Percentiles rank a stretch among this genome's conserved stretches.
Conservation (phyloP, 2,329 filamentous ascomycete genomes). For the Metarhizium guizhouense region DNA sequence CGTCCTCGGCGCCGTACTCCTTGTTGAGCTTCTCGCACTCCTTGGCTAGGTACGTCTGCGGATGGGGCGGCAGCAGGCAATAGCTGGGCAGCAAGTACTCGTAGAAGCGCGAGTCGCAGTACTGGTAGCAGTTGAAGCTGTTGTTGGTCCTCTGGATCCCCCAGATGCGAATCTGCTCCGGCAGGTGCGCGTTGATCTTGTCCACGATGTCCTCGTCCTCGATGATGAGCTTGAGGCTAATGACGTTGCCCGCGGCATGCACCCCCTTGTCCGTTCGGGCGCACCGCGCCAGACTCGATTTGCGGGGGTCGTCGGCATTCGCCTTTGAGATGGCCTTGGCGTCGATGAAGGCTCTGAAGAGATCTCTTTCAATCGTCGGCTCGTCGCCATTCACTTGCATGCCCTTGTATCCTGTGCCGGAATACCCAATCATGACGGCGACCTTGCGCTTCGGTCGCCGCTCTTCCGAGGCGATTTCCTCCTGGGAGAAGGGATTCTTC, state of each 20-base stretch:
- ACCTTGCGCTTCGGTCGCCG: slow-evolving; percentile 92
- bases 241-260: slow-evolving; percentile 89
- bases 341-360: slow-evolving; percentile 85
- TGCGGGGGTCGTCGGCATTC: slow-evolving; percentile 94
- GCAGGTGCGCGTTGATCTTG: slow-evolving; percentile 82
- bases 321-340: slow-evolving; percentile 93
- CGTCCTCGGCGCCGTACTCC: slow-evolving; percentile 62
- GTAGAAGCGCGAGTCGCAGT: slow-evolving; percentile 92
- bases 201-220: slow-evolving; percentile 81
- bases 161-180: slow-evolving; percentile 89
- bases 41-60: slow-evolving; percentile 74
- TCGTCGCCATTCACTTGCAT: slow-evolving; percentile 82
- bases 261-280: slow-evolving; percentile 96
- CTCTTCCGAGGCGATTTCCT: slow-evolving; percentile 81
- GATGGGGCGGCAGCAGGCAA: slow-evolving; percentile 85
- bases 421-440: slow-evolving; percentile 90
- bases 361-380: slow-evolving; percentile 91
- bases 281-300: slow-evolving; percentile 87
- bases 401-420: slow-evolving; percentile 91
- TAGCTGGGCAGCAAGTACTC: slow-evolving; percentile 95
- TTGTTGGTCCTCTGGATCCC: slow-evolving; percentile 84
- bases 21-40: slow-evolving; percentile 72
- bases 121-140: slow-evolving; percentile 87
- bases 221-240: slow-evolving; percentile 90
- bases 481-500: slow-evolving; percentile 50